These are phyloP conservation scores for Takashimella koratensis DNA, from an alignment of 1,284 basidiomycete genomes.

Conservation along the genomic window DNA sequence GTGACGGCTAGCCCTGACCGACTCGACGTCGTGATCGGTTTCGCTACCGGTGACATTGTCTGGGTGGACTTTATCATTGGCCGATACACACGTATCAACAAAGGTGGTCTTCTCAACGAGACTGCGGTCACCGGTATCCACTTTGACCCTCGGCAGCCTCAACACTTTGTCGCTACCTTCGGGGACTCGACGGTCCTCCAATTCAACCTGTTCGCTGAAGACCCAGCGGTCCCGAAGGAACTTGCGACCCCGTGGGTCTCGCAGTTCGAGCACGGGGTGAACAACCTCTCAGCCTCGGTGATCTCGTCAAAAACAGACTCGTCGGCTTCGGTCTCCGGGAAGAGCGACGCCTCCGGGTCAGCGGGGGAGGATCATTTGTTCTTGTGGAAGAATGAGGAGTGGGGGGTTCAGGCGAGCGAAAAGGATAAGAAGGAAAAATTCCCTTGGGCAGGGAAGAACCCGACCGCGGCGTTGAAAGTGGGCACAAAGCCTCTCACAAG, in stretches of 20 bases:
- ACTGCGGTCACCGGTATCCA: conserved; percentile 77
- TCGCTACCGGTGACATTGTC: conserved; percentile 84
- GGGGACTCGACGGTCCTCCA: conserved; percentile 57
- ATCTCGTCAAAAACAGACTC: background rate
- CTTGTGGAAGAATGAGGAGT: conserved; percentile 49
- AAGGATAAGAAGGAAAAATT: conserved; percentile 32
- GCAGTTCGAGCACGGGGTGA: background rate
- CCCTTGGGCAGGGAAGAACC: conserved; percentile 48
- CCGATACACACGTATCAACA: conserved; percentile 86
- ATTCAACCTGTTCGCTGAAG: conserved; percentile 44
- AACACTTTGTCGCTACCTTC: conserved; percentile 85
- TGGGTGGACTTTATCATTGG: conserved; percentile 71
- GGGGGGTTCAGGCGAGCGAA: conserved; percentile 23
- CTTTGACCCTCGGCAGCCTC: conserved; percentile 82
- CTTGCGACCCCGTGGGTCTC: background rate
- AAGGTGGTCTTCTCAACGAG: conserved; percentile 74
- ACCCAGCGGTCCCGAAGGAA: conserved; percentile 17
- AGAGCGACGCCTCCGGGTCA: no score
- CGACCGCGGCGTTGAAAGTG: conserved; percentile 44
- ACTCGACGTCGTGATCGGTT: conserved; percentile 88
- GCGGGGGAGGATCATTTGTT: conserved; percentile 27
- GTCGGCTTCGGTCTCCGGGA: background rate
- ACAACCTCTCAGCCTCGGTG: background rate
- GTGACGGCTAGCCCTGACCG: conserved; percentile 61
- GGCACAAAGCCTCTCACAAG: conserved; percentile 63